Evolutionary conservation across 768 basidiomycete genomes (phyloP), one percentile per base, ranked within the genome.

Genomic region (Mycena albidolilacea): DNA sequence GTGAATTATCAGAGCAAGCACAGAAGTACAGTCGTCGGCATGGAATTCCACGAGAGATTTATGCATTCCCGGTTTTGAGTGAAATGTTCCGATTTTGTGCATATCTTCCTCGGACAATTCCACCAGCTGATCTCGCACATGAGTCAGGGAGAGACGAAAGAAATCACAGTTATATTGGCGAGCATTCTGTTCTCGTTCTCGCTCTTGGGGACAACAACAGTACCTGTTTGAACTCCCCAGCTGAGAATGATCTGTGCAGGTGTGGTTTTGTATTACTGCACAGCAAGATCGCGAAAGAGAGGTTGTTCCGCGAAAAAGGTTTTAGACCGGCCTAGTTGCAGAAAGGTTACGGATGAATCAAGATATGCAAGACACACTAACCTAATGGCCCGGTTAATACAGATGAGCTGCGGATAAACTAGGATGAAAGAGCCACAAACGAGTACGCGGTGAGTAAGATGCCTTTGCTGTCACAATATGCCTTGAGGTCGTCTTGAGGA

Each of bases 191-290:
- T 23, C 59, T 70, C 55, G 61, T 71, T 44, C 30, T 74, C 65
- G 43, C 59, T 83, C 81, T 69, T 79, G 39, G 67, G 59, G 5
- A 67, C 90, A 73, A 92, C 85, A 64, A 92, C 87, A n/a, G 90
- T 86, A 9, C 88, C 88, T 41, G 89, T 87, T 77, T 91, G 90
- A 21, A 89, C 88, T 7, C 86, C 89, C 92, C 92, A 93, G 74
- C 89, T 85, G 19, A 93, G 81, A 37, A 91, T 77, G 30, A 92
- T 86, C 78, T 91, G 90, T 3, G 90, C 87, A 1, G 82, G 75
- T 1, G 84, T 83, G 21, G 76, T 78, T 37, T 77, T 70, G 64
- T n/a, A n/a, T n/a, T 84, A 76, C 69, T 83, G 82, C n/a, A 79
- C 74, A 7, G 86, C 85, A 21, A 88, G 78, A 2, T 59, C 63